phyloP scores from a whole-genome alignment of 495 filamentous ascomycete species.

The Penicillium maclennaniae region DNA sequence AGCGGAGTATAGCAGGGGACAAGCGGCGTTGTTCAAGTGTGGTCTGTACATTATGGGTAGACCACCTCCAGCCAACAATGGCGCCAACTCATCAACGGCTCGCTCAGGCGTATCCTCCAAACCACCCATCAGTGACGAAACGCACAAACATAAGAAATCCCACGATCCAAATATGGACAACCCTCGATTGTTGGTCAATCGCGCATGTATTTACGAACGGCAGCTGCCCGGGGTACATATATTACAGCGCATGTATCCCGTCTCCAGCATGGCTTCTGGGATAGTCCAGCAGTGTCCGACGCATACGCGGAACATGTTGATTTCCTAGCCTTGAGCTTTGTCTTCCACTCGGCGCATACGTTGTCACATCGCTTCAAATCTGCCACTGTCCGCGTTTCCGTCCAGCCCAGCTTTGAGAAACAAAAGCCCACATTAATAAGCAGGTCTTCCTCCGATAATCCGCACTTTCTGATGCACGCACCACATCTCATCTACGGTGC shows the following conservation, averaged over 20 bases:
- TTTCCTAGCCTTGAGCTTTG: slow-evolving; percentile 49
- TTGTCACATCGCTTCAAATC: slow-evolving; percentile 45
- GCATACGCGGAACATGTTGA: slow-evolving; percentile 42
- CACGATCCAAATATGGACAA: slow-evolving; percentile 40
- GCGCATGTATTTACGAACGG: slow-evolving; percentile 50
- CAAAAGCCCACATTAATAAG: slow-evolving; percentile 1
- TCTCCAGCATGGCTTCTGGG: slow-evolving; percentile 50
- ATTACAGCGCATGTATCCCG: slow-evolving; percentile 49
- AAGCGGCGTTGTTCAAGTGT: slow-evolving; percentile 3
- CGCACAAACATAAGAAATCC: slow-evolving; percentile 1
- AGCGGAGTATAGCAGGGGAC: slow-evolving; percentile 3
- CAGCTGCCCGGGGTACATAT: slow-evolving; percentile 46
- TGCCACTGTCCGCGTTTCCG: slow-evolving; percentile 40
- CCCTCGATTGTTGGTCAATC: slow-evolving; percentile 42
- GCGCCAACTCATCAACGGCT: background rate
- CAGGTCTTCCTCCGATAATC: slow-evolving; percentile 22
- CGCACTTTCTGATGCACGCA: slow-evolving; percentile 48
- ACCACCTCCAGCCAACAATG: slow-evolving; percentile 2
- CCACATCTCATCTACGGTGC: slow-evolving; percentile 51
- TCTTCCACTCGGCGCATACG: slow-evolving; percentile 45
- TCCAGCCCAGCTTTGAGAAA: slow-evolving; percentile 21
- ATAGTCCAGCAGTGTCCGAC: slow-evolving; percentile 39
- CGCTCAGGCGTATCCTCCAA: background rate
- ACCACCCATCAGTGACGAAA: background rate
- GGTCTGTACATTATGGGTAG: slow-evolving; percentile 11